Percentiles rank a stretch among this genome's conserved stretches.
Conservation (phyloP, 257 asterid genomes). For the Ophiorrhiza pumila region DNA sequence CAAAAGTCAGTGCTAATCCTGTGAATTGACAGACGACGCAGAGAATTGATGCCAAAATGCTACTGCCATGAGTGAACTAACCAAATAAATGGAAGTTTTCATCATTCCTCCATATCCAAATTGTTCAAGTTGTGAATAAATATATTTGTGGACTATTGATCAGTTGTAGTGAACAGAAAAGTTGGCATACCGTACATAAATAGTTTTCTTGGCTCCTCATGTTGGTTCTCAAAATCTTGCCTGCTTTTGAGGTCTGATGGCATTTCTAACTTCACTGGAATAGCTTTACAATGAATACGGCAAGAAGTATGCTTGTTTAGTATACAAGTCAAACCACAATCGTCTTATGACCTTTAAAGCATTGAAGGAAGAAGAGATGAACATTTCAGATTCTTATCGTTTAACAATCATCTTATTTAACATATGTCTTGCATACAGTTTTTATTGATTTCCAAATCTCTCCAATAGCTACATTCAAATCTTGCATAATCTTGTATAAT, state of each 20-base stretch:
- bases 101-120: neutral
- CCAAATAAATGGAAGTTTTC: neutral
- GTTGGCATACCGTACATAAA: neutral
- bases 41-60: neutral
- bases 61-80: neutral
- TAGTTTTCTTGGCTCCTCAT: neutral
- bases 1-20: neutral
- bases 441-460: neutral
- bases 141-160: neutral
- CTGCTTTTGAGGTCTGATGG: neutral
- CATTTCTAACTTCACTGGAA: neutral
- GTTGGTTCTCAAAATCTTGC: conserved; percentile 12
- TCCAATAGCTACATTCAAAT: neutral
- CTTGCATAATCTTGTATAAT: no score
- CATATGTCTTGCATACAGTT: neutral
- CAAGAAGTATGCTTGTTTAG: neutral
- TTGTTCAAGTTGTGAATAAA: neutral
- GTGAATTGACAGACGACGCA: neutral
- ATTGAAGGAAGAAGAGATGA: neutral
- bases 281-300: neutral
- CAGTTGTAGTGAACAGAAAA: neutral
- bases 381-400: neutral
- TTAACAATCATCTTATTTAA: neutral
- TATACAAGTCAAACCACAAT: neutral
- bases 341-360: neutral